These are phyloP conservation scores for Mucor piriformis DNA, from an alignment of 371 early-diverging fungal genomes.

Conservation along the genomic window DNA sequence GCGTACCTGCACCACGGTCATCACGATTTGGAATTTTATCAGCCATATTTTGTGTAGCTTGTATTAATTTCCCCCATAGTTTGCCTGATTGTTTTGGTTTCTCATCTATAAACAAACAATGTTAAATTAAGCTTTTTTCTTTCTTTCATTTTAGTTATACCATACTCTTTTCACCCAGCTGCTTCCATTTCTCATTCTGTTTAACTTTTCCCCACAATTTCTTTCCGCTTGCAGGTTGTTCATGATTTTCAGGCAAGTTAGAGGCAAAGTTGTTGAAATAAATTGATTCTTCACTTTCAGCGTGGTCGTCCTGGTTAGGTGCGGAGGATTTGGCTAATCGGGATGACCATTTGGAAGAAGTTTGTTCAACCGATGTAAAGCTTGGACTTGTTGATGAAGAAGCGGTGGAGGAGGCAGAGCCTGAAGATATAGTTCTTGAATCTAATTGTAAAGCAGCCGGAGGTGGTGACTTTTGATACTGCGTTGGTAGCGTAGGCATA, in stretches of 20 bases:
- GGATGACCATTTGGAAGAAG: slow-evolving; percentile 19
- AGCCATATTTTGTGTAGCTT: slow-evolving; percentile 62
- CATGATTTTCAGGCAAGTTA: slow-evolving; percentile 32
- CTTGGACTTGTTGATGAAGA: slow-evolving; percentile 16
- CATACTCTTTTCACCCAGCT: slow-evolving; percentile 40
- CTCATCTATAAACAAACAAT: slow-evolving; percentile 27
- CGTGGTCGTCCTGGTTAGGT: slow-evolving; percentile 3
- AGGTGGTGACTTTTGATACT: slow-evolving; percentile 14
- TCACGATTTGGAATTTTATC: slow-evolving; percentile 53
- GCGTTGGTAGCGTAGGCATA: slow-evolving; percentile 45
- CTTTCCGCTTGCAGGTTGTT: slow-evolving; percentile 24
- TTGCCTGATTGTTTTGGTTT: slow-evolving; percentile 40
- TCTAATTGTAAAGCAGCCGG: slow-evolving; percentile 9
- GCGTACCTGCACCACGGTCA: slow-evolving; percentile 37
- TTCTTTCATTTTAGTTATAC: neutral
- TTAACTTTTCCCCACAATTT: slow-evolving; percentile 53
- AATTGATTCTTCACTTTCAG: slow-evolving; percentile 39
- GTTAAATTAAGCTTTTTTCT: slow-evolving; percentile 2
- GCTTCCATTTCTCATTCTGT: slow-evolving; percentile 56
- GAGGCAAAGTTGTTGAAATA: slow-evolving; percentile 51
- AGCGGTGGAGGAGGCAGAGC: slow-evolving; percentile 8
- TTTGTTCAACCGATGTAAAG: slow-evolving; percentile 16
- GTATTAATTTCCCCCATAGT: slow-evolving; percentile 60
- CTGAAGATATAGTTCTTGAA: slow-evolving; percentile 13
- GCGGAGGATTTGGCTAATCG: slow-evolving; percentile 9